A percentile compares a stretch with the other conserved stretches of the same genome.
phyloP scores from a whole-genome alignment of 345 rosid genomes.

The Acer campestre region DNA sequence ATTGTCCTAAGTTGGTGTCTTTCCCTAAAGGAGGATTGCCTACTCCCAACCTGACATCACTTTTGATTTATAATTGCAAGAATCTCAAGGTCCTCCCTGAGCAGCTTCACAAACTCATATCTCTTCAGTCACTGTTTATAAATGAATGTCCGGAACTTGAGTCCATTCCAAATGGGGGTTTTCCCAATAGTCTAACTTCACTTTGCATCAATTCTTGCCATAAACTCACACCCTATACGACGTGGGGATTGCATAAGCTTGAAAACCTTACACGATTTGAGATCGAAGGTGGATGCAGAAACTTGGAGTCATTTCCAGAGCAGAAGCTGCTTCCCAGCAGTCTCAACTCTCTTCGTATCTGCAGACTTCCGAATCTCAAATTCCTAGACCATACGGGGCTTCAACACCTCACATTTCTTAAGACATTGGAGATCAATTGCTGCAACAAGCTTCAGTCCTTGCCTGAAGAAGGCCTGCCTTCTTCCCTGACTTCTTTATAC shows the following conservation, averaged over 20 bases:
- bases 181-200: conserved; percentile 30
- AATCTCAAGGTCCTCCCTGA: conserved; percentile 39
- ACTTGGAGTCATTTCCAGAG: conserved; percentile 38
- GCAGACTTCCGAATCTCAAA: conserved; percentile 26
- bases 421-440: conserved; percentile 32
- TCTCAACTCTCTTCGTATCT: conserved; percentile 28
- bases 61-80: conserved; percentile 36
- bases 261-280: conserved; percentile 34
- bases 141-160: conserved; percentile 33
- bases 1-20: conserved; percentile 32
- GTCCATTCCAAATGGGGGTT: conserved; percentile 34
- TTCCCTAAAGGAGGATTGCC: conserved; percentile 37
- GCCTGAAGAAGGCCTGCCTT: conserved; percentile 38
- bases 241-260: conserved; percentile 36
- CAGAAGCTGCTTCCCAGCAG: conserved; percentile 36
- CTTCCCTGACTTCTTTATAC: conserved; percentile 29
- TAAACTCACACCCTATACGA: conserved; percentile 29
- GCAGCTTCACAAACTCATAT: conserved; percentile 30
- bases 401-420: conserved; percentile 23
- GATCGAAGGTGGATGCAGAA: conserved; percentile 34
- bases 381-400: conserved; percentile 24
- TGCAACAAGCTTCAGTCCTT: conserved; percentile 34
- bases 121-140: conserved; percentile 33
- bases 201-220: conserved; percentile 34
- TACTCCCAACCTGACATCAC: conserved; percentile 33